These are phyloP conservation scores for Sarocladiaceae sp. DNA, from an alignment of 2,329 filamentous ascomycete genomes.

Conservation along the genomic window DNA sequence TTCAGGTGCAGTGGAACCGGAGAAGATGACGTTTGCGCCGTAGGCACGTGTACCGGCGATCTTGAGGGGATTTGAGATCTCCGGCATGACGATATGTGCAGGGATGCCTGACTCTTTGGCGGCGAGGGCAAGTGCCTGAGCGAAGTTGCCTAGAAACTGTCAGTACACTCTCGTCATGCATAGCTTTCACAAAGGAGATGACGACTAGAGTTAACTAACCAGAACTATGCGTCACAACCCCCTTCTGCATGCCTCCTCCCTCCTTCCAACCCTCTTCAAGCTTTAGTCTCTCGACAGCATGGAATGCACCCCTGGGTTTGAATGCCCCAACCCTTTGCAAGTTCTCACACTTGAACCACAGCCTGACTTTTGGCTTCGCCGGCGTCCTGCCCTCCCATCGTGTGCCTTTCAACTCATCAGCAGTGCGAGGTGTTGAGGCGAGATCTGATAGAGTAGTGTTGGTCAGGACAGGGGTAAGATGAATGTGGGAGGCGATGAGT, in stretches of 20 bases:
- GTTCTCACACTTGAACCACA: constrained; percentile 98
- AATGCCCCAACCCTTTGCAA: constrained; percentile 87
- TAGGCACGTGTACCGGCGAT: constrained; percentile 78
- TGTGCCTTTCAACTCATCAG: constrained; percentile 50
- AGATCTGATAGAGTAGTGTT: constrained; percentile 69
- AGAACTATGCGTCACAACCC: constrained; percentile 86
- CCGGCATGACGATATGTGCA: constrained; percentile 88
- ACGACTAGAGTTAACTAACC: constrained; percentile 44
- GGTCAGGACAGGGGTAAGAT: constrained; percentile 79
- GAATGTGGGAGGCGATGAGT: constrained; percentile 71
- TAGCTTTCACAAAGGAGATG: neutral
- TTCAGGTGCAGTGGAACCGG: constrained; percentile 74
- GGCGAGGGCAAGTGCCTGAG: constrained; percentile 85
- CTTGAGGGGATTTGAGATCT: constrained; percentile 80
- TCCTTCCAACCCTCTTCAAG: constrained; percentile 57
- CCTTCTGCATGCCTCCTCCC: constrained; percentile 54
- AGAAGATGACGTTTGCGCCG: constrained; percentile 75
- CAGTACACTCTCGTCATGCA: neutral
- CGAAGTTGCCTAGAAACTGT: constrained; percentile 73
- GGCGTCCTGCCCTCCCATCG: constrained; percentile 52
- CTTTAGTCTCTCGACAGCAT: constrained; percentile 71
- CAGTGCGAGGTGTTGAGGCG: constrained; percentile 65
- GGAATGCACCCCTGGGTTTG: constrained; percentile 87
- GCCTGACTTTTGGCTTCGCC: constrained; percentile 60
- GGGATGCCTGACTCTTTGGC: constrained; percentile 69